Conservation (phyloP, 148 eudicot genomes). For the Nyssa sinensis region DNA sequence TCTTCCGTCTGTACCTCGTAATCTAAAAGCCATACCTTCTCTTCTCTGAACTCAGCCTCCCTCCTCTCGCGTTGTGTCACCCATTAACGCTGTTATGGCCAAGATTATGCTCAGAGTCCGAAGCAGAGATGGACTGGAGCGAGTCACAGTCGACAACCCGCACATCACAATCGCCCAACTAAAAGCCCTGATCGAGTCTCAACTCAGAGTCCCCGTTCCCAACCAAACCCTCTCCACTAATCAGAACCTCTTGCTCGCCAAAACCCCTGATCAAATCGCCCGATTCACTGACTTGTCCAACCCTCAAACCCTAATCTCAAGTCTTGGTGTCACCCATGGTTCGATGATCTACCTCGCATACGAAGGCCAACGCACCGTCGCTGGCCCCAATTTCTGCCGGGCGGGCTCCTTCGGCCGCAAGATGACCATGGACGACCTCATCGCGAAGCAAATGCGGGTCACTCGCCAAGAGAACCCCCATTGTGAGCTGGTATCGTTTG, state of each 20-base stretch:
- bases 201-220: conserved; percentile 58
- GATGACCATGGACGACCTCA: conserved; percentile 95
- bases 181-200: conserved; percentile 75
- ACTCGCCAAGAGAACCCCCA: conserved; percentile 74
- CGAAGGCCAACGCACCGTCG: conserved; percentile 64
- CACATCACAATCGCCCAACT: conserved; percentile 56
- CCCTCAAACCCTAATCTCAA: conserved; percentile 41
- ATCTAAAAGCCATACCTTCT: no score
- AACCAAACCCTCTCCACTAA: conserved; percentile 70
- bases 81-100: neutral
- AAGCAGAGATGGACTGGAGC: conserved; percentile 82
- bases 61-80: neutral
- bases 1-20: neutral
- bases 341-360: conserved; percentile 57
- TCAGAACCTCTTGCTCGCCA: conserved; percentile 72
- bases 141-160: conserved; percentile 53
- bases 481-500: conserved; percentile 79
- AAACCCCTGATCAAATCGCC: conserved; percentile 48
- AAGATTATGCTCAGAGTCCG: conserved; percentile 81
- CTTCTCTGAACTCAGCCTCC: neutral
- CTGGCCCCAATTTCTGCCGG: conserved; percentile 45
- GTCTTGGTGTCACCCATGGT: conserved; percentile 56
- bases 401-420: conserved; percentile 83
- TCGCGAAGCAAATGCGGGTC: conserved; percentile 82
- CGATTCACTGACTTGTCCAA: conserved; percentile 61